Evolutionary conservation across 148 eudicot species (phyloP), one percentile per base, ranked within the genome.

Genomic region (Chenopodium quinoa): DNA sequence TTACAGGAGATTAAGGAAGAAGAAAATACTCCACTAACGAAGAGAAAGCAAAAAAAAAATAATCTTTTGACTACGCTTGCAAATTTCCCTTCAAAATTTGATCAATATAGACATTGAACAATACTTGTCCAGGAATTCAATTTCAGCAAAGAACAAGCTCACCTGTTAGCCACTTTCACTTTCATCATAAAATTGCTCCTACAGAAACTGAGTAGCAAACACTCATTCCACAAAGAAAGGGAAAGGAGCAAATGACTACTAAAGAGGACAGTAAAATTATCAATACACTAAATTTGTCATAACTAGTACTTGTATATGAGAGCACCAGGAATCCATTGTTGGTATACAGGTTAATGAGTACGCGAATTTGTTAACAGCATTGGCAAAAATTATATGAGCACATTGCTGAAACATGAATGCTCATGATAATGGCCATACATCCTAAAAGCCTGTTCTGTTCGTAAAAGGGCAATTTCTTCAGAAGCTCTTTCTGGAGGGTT

Each of bases 371-470:
- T 22, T 70, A 2, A 32, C 23, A 83, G 64, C 66, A 50, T 48
- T 17, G 65, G 73, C 73, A 83, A 82, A 74, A 73, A 10, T 32
- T 74, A 76, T 76, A 37, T 14, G 16, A 32, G 46, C 25, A 34
- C 60, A n/a, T 27, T 40, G 34, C 3, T 23, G 71, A 7, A 70
- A 29, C 34, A 27, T 12, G 5, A 63, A 68, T 40, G 71, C 68
- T 75, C 75, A 37, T 56, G 27, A 14, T 2, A 69, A 27, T 14
- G 72, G 50, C 14, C 27, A n/a, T 13, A 23, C 27, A 22, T 64
- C 79, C 58, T 48, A 10, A 12, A 31, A 58, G 7, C 32, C 56
- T n/a, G 48, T 69, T 62, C 48, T 27, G 44, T 69, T 40, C 12
- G 73, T 37, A 20, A 37, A 27, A n/a, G 16, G 1, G 4, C 6